Evolutionary conservation across 1,284 basidiomycete species (phyloP).

Genomic region (Puccinia horiana): DNA sequence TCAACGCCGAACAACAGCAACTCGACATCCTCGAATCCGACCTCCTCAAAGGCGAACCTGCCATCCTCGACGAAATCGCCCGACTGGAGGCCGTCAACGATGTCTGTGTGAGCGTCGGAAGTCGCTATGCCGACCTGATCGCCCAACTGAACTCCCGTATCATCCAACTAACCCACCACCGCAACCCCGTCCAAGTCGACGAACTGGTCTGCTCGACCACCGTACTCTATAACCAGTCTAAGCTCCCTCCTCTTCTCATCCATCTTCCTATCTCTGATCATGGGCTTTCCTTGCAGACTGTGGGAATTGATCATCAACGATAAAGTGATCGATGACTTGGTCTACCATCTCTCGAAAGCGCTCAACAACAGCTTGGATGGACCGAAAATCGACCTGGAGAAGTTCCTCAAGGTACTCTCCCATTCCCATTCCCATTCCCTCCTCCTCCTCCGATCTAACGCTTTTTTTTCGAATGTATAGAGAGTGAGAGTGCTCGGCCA

Average conservation of each 20-base stretch:
- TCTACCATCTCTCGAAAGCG: constrained; percentile 93
- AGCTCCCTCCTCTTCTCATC: constrained; percentile 57
- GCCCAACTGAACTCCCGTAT: constrained; percentile 69
- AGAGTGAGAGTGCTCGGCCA: constrained; percentile 81
- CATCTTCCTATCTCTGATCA: constrained; percentile 24
- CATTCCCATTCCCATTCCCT: not conserved
- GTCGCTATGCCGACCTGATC: constrained; percentile 69
- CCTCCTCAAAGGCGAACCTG: constrained; percentile 82
- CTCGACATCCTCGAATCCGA: constrained; percentile 77
- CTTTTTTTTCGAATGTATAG: constrained; percentile 61
- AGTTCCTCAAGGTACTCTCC: constrained; percentile 74
- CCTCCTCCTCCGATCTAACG: not conserved
- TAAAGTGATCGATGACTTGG: constrained; percentile 94
- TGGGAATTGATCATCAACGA: constrained; percentile 97
- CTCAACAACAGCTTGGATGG: constrained; percentile 68
- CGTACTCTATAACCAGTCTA: constrained; percentile 90
- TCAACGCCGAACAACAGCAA: constrained; percentile 72
- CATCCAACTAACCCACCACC: constrained; percentile 69
- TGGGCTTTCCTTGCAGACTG: constrained; percentile 64
- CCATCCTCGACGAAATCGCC: constrained; percentile 91
- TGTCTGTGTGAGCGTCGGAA: constrained; percentile 78
- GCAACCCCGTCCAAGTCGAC: constrained; percentile 76
- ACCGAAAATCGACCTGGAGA: constrained; percentile 78
- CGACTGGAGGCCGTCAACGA: constrained; percentile 91
- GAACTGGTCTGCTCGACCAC: constrained; percentile 91